A percentile compares a stretch with the other conserved stretches of the same genome.
Conservation (phyloP, 148 eudicot genomes). For the Drosera capensis region DNA sequence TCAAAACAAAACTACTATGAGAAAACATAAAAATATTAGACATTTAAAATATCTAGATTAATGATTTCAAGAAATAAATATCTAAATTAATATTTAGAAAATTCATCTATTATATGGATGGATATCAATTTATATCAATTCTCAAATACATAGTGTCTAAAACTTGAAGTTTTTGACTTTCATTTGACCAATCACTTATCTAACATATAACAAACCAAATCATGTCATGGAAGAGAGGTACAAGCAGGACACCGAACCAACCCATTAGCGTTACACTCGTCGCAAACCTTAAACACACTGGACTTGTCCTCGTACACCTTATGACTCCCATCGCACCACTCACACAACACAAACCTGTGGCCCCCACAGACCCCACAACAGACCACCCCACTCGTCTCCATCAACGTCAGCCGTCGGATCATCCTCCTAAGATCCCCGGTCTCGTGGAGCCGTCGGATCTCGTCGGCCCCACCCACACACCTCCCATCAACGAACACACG, state of each 20-base stretch:
- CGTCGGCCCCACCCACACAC: conserved; percentile 37
- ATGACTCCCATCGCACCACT: conserved; percentile 29
- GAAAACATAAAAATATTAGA: no score
- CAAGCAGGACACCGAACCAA: conserved; percentile 27
- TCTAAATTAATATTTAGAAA: no score
- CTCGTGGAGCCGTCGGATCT: conserved; percentile 30
- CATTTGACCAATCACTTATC: no score
- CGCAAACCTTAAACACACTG: conserved; percentile 17
- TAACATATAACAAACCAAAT: no score
- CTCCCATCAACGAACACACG: conserved; percentile 32
- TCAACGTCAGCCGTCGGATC: conserved; percentile 14
- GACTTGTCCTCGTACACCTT: conserved; percentile 7
- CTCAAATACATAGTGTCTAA: no score
- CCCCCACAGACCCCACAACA: conserved; percentile 17
- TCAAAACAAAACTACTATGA: no score
- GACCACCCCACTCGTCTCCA: conserved; percentile 1
- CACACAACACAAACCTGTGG: conserved; percentile 18
- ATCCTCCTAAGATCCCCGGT: conserved; percentile 22
- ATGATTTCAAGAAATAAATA: no score
- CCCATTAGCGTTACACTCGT: conserved; percentile 27
- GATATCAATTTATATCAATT: no score
- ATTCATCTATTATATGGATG: no score
- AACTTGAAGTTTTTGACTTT: no score
- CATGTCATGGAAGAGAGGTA: no score
- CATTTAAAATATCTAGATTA: no score